Base-by-base conservation (phyloP, 768 basidiomycete species). In the Pisolithus orientalis region DNA sequence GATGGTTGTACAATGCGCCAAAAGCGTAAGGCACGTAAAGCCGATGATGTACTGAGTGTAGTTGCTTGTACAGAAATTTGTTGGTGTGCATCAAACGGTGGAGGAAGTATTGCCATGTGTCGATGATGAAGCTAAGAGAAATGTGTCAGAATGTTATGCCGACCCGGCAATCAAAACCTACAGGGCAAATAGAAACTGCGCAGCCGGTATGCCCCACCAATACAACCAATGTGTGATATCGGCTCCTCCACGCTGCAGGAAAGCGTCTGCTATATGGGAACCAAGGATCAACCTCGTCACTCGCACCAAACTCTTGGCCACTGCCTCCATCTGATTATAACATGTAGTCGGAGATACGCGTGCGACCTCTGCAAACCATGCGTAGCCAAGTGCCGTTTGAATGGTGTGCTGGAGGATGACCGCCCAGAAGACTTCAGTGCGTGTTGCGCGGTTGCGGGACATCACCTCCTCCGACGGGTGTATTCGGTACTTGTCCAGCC, bases 61-160 rank as follows among this genome's bases (percentile, higher is more conserved):
- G 76, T 49, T 90, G 83, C 58, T 83, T 88, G 74, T 95, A 99
- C 31, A 98, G 76, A 70, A 80, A 97, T 58, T 84, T 88, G 75
- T 90, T 91, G 60, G 80, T 71, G 72, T 98, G 96, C 86, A 96
- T 91, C 40, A 74, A 69, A 38, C 95, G 91, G 65, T 99, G 96
- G 17, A 92, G 75, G 72, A 94, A 94, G 70, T 98, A 99, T 68
- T 99, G 94, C 93, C 93, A 97, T 31, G 94, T 94, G 72, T 99
- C 96, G 59, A 98, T 85, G 53, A 94, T 64, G 68, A 96, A 90
- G 75, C 96, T 95, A 24, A 17, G 24, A 38, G 21, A 2, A 7
- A 39, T 44, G 29, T 44, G 8, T 39, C 52, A 50, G 53, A 49
- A 47, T 24, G 32, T 49, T 49, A 34, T 13, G 13, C 50, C 37